Base-by-base conservation (phyloP, 139 green algal genomes). In the Volvox africanus region DNA sequence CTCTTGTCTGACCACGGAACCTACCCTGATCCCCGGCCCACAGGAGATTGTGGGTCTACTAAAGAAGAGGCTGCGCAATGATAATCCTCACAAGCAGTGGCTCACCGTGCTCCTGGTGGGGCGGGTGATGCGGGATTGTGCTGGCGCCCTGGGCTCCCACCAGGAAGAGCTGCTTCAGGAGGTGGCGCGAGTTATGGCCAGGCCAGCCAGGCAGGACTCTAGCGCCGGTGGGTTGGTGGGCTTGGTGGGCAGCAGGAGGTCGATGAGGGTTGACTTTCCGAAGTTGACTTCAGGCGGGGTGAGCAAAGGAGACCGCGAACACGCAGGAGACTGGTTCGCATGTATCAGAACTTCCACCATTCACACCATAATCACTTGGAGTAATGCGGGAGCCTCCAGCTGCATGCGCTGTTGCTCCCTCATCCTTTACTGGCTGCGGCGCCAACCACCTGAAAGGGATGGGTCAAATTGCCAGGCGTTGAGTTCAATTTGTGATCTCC, bases 51-150 rank as follows among this genome's bases (percentile, higher is more conserved):
- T 91, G 13, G 50, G 5, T 16, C 88, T 94, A 79, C 85, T 96
- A 5, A 94, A 95, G 80, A 86, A 91, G 37, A 87, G 94, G 0
- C 80, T 96, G 79, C 91, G 92, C 55, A 94, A 93, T 76, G 93
- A 96, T 73, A 95, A 96, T 77, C 94, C 94, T 11, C 94, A 96
- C 81, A 96, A 96, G 91, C 94, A 96, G 76, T 96, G 88, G 87
- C 81, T 96, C 69, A 89, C 91, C 6, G 92, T 96, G 21, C 80
- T 93, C 33, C 94, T 96, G 65, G 89, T 94, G 21, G 87, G 78
- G 13, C 91, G 94, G 87, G 93, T 96, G 19, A 83, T 96, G 88
- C 75, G 82, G 13, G 94, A 96, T 50, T 96, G 94, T 77, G 20
- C 16, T 33, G 81, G 78, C 19, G 83, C 88, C 3, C 33, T 95